phyloP scores from a whole-genome alignment of 1,139 yeast genomes.

The Keqinozyma sinolaborantium region DNA sequence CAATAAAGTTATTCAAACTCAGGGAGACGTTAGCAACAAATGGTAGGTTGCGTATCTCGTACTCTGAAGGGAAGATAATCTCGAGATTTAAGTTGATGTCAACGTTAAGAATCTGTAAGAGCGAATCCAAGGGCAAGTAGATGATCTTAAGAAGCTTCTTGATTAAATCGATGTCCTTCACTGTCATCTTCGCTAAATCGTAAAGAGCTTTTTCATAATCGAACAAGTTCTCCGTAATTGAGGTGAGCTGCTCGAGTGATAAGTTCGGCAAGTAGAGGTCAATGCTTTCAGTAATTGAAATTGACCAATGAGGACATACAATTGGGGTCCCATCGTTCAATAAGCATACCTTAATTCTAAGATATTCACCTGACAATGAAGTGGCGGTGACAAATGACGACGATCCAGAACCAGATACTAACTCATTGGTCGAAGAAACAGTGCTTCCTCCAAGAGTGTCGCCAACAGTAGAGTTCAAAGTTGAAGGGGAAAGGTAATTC shows the following conservation, averaged over 20 bases:
- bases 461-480: slow-evolving; percentile 9
- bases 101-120: slow-evolving; percentile 52
- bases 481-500: slow-evolving; percentile 12
- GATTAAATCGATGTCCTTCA: slow-evolving; percentile 32
- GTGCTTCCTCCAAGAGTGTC: slow-evolving; percentile 9
- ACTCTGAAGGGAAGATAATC: slow-evolving; percentile 75
- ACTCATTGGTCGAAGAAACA: slow-evolving; percentile 15
- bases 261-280: slow-evolving; percentile 50
- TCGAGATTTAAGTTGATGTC: slow-evolving; percentile 73
- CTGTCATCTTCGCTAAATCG: slow-evolving; percentile 37
- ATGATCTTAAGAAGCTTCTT: slow-evolving; percentile 39
- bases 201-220: slow-evolving; percentile 42
- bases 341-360: slow-evolving; percentile 65
- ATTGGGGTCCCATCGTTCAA: slow-evolving; percentile 85
- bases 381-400: slow-evolving; percentile 89
- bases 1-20: slow-evolving; percentile 72
- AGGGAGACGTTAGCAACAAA: slow-evolving; percentile 46
- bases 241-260: slow-evolving; percentile 37
- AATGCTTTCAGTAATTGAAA: slow-evolving; percentile 54
- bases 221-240: slow-evolving; percentile 40
- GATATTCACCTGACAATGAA: slow-evolving; percentile 78
- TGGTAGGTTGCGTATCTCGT: slow-evolving; percentile 54
- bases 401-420: slow-evolving; percentile 20
- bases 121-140: slow-evolving; percentile 60
- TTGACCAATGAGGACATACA: slow-evolving; percentile 69